Conservation (phyloP, 768 basidiomycete species). For the Suillus alpinus region DNA sequence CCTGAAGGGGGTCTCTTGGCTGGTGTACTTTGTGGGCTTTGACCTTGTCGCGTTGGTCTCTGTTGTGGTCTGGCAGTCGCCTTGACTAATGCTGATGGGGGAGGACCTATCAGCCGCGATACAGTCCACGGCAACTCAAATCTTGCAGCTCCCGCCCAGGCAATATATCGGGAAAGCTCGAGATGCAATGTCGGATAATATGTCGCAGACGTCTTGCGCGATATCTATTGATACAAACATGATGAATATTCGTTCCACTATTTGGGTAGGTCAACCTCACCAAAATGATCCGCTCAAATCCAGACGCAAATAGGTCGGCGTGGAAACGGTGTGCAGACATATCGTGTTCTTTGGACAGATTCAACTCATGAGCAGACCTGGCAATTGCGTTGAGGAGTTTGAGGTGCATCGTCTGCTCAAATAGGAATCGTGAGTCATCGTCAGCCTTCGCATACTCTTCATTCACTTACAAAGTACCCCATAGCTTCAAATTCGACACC, state of each 20-base stretch:
- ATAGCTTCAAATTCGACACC: conserved; percentile 99
- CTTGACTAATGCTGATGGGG: conserved; percentile 64
- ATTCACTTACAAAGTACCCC: conserved; percentile 79
- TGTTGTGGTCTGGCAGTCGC: conserved; percentile 13
- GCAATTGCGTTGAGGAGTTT: conserved; percentile 82
- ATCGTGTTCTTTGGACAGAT: conserved; percentile 64
- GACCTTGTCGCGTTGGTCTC: conserved; percentile 10
- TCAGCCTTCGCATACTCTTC: not conserved
- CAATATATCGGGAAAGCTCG: conserved; percentile 86
- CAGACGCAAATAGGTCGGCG: conserved; percentile 82
- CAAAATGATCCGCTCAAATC: conserved; percentile 85
- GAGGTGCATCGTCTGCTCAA: conserved; percentile 76
- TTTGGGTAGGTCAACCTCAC: conserved; percentile 42
- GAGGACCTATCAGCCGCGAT: conserved; percentile 73
- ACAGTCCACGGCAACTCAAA: conserved; percentile 82
- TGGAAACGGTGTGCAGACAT: conserved; percentile 84
- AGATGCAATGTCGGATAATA: conserved; percentile 96
- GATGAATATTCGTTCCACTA: not conserved
- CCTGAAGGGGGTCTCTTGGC: conserved; percentile 18
- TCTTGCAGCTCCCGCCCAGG: conserved; percentile 58
- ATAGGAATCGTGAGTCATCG: conserved; percentile 9
- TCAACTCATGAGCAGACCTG: conserved; percentile 59
- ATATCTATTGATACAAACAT: conserved; percentile 52
- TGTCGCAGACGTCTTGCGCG: conserved; percentile 90
- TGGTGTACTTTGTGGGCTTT: conserved; percentile 23